Conservation (phyloP, 1,284 basidiomycete species). For the Hortiboletus rubellus region DNA sequence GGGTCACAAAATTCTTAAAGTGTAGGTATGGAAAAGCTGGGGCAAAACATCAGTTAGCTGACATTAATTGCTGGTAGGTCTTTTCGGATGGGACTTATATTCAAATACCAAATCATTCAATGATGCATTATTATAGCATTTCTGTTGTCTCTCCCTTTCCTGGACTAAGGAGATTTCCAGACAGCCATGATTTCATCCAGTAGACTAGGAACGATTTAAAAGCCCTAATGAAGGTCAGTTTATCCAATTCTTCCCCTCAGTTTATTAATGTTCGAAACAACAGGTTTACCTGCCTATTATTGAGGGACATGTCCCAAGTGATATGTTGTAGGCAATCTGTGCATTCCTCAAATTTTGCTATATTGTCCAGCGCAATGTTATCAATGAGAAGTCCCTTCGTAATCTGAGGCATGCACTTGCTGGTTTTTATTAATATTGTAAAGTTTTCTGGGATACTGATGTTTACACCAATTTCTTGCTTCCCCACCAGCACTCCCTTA, state of each 20-base stretch:
- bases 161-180: slow-evolving; percentile 2
- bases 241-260: too few relatives aligned
- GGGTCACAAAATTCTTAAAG: neutral
- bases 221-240: slow-evolving; percentile 12
- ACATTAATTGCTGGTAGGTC: neutral
- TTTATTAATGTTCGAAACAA: too few relatives aligned
- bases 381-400: neutral
- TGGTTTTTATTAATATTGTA: neutral
- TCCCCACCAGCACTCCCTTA: slow-evolving; percentile 1
- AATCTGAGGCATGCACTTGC: neutral
- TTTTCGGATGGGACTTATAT: too few relatives aligned
- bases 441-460: neutral
- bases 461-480: neutral
- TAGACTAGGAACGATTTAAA: slow-evolving; percentile 17
- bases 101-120: too few relatives aligned
- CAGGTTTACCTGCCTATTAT: slow-evolving; percentile 8
- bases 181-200: slow-evolving; percentile 6
- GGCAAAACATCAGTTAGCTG: neutral
- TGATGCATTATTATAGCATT: neutral
- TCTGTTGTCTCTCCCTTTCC: slow-evolving; percentile 1
- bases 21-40: neutral
- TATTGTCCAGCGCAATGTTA: neutral
- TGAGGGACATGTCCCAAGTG: slow-evolving; percentile 2
- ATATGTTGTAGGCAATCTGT: neutral
- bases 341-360: neutral